Conservation (phyloP, 2,329 filamentous ascomycete species). For the Metarhizium humberi region DNA sequence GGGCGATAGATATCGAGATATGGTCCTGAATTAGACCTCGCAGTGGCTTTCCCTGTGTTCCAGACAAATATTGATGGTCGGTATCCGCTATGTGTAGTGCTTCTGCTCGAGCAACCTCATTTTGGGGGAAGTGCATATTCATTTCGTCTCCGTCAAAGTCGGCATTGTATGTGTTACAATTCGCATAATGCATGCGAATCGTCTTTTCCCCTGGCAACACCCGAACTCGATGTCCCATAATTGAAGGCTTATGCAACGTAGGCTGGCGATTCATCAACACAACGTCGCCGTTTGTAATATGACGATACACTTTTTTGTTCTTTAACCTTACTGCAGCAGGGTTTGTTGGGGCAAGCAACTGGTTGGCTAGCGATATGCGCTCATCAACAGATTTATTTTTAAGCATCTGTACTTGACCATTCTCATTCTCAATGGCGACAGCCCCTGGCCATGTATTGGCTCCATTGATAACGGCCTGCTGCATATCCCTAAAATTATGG, state of each 20-base stretch:
- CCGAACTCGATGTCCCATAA: constrained; percentile 93
- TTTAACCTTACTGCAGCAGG: constrained; percentile 41
- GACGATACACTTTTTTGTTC: constrained; percentile 94
- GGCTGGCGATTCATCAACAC: constrained; percentile 98
- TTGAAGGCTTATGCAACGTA: constrained; percentile 95
- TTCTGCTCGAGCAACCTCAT: constrained; percentile 87
- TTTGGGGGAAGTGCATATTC: constrained; percentile 99
- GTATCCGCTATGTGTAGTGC: constrained; percentile 91
- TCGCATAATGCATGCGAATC: constrained; percentile 98
- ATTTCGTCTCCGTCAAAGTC: constrained; percentile 99
- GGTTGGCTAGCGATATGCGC: constrained; percentile 80
- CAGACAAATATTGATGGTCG: constrained; percentile 93
- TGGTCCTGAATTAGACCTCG: constrained; percentile 98
- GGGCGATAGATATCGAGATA: constrained; percentile 83
- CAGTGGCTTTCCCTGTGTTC: constrained; percentile 85
- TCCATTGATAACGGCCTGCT: constrained; percentile 92
- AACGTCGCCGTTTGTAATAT: constrained; percentile 92
- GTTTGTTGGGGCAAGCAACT: constrained; percentile 71
- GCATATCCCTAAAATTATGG: constrained; percentile 92
- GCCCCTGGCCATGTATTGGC: constrained; percentile 91
- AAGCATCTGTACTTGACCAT: constrained; percentile 81
- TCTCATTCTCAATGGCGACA: constrained; percentile 89
- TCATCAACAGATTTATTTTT: constrained; percentile 83
- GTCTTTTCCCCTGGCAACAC: constrained; percentile 93
- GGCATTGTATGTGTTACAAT: constrained; percentile 98